Conservation (phyloP, 352 stramenopile genomes). For the Sclerospora graminicola region DNA sequence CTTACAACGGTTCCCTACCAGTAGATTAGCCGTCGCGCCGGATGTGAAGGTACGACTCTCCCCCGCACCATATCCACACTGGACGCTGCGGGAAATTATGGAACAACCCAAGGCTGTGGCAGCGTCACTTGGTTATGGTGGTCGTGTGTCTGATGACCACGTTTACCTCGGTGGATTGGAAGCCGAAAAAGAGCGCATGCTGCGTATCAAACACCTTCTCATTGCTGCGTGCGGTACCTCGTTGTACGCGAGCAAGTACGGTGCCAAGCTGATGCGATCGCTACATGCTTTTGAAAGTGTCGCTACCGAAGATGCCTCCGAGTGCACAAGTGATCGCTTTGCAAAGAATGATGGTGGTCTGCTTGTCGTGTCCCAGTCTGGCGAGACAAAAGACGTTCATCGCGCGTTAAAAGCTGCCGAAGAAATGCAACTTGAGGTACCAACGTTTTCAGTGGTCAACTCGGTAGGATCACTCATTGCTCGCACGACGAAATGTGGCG, state of each 20-base stretch:
- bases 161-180: slow-evolving; percentile 93
- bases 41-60: slow-evolving; percentile 93
- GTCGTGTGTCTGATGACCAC: slow-evolving; percentile 88
- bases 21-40: slow-evolving; percentile 82
- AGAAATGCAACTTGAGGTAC: slow-evolving; percentile 50
- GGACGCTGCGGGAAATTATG: slow-evolving; percentile 93
- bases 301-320: slow-evolving; percentile 85
- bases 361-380: slow-evolving; percentile 95
- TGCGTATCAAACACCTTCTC: slow-evolving; percentile 90
- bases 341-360: slow-evolving; percentile 82
- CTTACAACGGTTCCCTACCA: slow-evolving; percentile 79
- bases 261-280: slow-evolving; percentile 96
- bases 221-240: slow-evolving; percentile 93
- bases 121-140: slow-evolving; percentile 89
- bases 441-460: slow-evolving; percentile 94
- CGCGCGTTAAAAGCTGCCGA: slow-evolving; percentile 88
- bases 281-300: slow-evolving; percentile 92
- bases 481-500: slow-evolving; percentile 87
- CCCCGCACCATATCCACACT: slow-evolving; percentile 92
- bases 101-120: slow-evolving; percentile 96
- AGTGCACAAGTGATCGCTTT: slow-evolving; percentile 86
- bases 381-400: slow-evolving; percentile 96
- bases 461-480: slow-evolving; percentile 96
- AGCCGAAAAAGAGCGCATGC: slow-evolving; percentile 83
- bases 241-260: slow-evolving; percentile 92